Percentiles rank a stretch among this genome's conserved stretches.
Evolutionary conservation across 495 filamentous ascomycete species (phyloP).

Genomic region (Penicillium samsonianum): DNA sequence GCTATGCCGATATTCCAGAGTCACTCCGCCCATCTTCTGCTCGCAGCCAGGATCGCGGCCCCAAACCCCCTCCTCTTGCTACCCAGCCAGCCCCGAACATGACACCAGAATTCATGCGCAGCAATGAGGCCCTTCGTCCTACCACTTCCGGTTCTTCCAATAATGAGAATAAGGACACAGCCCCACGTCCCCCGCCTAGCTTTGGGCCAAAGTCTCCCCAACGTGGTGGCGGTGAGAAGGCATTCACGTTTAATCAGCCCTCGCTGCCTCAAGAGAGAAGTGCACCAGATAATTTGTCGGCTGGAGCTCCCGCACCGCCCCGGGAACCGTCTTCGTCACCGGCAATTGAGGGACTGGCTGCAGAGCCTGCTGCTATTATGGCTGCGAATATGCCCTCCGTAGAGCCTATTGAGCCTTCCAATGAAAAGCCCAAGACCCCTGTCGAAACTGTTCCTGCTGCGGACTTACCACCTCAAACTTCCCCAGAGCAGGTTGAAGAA

Average conservation of each 20-base stretch:
- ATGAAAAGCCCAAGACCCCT: not conserved
- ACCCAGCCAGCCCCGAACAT: constrained; percentile 22
- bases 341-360: constrained; percentile 9
- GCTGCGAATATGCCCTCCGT: constrained; percentile 15
- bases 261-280: constrained; percentile 19
- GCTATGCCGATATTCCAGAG: constrained; percentile 17
- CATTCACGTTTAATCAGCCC: constrained; percentile 15
- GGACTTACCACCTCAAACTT: not conserved
- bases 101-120: constrained; percentile 26
- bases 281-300: constrained; percentile 6
- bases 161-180: constrained; percentile 25
- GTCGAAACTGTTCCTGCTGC: not conserved
- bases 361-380: constrained; percentile 21
- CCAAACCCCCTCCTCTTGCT: constrained; percentile 19
- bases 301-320: constrained; percentile 1
- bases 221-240: constrained; percentile 28
- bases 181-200: constrained; percentile 27
- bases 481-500: constrained; percentile 42
- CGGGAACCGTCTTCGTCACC: constrained; percentile 4
- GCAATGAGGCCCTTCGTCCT: constrained; percentile 36
- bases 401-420: constrained; percentile 1
- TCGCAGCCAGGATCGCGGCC: constrained; percentile 29
- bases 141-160: constrained; percentile 32
- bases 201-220: constrained; percentile 29
- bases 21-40: constrained; percentile 33